Percentiles rank a stretch among this genome's conserved stretches.
phyloP scores from a whole-genome alignment of 2,329 filamentous ascomycete genomes.

The Fusarium sp. region DNA sequence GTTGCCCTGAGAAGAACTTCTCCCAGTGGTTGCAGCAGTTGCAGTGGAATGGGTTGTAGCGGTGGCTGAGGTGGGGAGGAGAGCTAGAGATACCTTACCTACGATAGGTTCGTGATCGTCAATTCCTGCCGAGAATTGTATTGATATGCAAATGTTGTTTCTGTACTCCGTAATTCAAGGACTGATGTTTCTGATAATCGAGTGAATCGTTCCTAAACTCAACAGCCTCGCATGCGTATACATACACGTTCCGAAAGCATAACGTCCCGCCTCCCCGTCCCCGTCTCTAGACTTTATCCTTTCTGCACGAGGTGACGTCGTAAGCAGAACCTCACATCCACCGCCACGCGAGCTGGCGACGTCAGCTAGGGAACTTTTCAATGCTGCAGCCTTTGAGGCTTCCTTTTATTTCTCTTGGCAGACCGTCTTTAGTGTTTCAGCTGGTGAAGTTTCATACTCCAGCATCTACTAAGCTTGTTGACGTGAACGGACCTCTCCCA shows the following conservation, averaged over 20 bases:
- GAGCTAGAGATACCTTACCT: conserved; percentile 19
- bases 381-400: conserved; percentile 50
- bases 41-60: conserved; percentile 37
- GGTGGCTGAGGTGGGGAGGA: conserved; percentile 42
- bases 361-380: conserved; percentile 46
- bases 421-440: conserved; percentile 8
- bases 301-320: conserved; percentile 45
- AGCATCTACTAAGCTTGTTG: conserved; percentile 1
- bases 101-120: conserved; percentile 20
- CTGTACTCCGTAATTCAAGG: conserved; percentile 4
- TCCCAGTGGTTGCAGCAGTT: conserved; percentile 39
- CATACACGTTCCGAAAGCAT: conserved; percentile 14
- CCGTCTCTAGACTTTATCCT: conserved; percentile 32
- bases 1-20: conserved; percentile 40
- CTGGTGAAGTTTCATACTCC: conserved; percentile 1
- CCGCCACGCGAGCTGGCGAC: conserved; percentile 43
- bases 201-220: not conserved
- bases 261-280: conserved; percentile 32
- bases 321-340: conserved; percentile 45
- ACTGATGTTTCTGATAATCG: not conserved
- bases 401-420: conserved; percentile 43
- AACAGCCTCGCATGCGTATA: conserved; percentile 11
- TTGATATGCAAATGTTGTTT: conserved; percentile 6
- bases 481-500: not conserved
- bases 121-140: conserved; percentile 15